Evolutionary conservation across 106 monocot genomes (phyloP).

Genomic region (Iris macrosiphon): DNA sequence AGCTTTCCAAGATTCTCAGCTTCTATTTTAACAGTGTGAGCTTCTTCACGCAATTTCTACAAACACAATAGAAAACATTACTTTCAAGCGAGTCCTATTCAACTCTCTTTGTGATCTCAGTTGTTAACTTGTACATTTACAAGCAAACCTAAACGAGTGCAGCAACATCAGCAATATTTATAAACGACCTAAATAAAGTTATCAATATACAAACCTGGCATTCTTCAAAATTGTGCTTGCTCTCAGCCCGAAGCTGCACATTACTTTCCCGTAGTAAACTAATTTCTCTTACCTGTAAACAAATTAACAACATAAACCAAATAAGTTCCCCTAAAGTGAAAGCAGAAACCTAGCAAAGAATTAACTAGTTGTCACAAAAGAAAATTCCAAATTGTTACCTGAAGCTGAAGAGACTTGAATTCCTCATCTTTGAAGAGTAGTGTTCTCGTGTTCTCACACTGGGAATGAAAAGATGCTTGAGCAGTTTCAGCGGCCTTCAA

Average conservation of each 20-base stretch:
- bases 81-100: too few relatives aligned
- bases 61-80: too few relatives aligned
- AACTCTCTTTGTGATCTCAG: too few relatives aligned
- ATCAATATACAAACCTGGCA: slow-evolving; percentile 47
- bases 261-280: slow-evolving; percentile 97
- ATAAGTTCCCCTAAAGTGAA: too few relatives aligned
- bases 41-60: slow-evolving; percentile 73
- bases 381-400: slow-evolving; percentile 49
- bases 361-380: too few relatives aligned
- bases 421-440: slow-evolving; percentile 72
- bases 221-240: slow-evolving; percentile 93
- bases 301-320: neutral
- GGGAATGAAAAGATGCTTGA: slow-evolving; percentile 52
- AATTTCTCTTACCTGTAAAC: slow-evolving; percentile 74
- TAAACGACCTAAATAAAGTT: too few relatives aligned
- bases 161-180: too few relatives aligned
- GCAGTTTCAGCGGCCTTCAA: slow-evolving; percentile 57
- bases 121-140: too few relatives aligned
- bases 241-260: slow-evolving; percentile 90
- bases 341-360: too few relatives aligned
- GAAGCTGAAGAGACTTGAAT: slow-evolving; percentile 78
- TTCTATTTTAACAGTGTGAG: slow-evolving; percentile 64
- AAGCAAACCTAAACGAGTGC: too few relatives aligned
- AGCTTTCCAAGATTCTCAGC: slow-evolving; percentile 35
- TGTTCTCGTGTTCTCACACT: slow-evolving; percentile 44